Percentiles rank a stretch among this genome's conserved stretches.
phyloP scores from a whole-genome alignment of 2,329 filamentous ascomycete genomes.

The Cryphonectria carpinicola region DNA sequence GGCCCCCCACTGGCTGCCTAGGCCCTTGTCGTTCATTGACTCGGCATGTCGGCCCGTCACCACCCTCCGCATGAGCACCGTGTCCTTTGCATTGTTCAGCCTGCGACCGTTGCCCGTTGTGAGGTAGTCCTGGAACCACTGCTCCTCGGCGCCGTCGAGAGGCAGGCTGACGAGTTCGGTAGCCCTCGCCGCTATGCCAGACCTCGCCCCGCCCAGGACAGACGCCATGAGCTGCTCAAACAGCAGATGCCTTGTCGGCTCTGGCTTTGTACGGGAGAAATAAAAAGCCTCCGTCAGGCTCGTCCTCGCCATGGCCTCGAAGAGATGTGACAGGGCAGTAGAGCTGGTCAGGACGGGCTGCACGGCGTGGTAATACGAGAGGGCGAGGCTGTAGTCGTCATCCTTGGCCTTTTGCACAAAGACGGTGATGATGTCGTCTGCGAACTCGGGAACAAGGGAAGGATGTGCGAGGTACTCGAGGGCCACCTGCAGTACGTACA shows the following conservation, averaged over 20 bases:
- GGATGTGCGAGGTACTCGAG: constrained; percentile 80
- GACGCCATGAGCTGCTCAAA: constrained; percentile 68
- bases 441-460: constrained; percentile 77
- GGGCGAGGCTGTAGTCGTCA: constrained; percentile 65
- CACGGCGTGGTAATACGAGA: constrained; percentile 79
- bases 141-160: constrained; percentile 71
- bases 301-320: constrained; percentile 67
- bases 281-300: constrained; percentile 74
- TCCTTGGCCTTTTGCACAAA: constrained; percentile 65
- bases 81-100: constrained; percentile 70
- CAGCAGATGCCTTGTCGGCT: constrained; percentile 63
- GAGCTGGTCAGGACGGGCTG: constrained; percentile 71
- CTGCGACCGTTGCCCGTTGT: constrained; percentile 66
- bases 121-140: constrained; percentile 74
- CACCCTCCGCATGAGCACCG: constrained; percentile 73
- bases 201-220: constrained; percentile 52
- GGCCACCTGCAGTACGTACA: constrained; percentile 54
- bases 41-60: constrained; percentile 64
- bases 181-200: constrained; percentile 57
- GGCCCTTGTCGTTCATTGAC: constrained; percentile 47
- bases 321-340: constrained; percentile 67
- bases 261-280: constrained; percentile 69
- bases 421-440: constrained; percentile 76
- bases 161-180: constrained; percentile 75
- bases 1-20: constrained; percentile 52